Conservation (phyloP, 2,329 filamentous ascomycete genomes). For the Hypoxylon sp. region DNA sequence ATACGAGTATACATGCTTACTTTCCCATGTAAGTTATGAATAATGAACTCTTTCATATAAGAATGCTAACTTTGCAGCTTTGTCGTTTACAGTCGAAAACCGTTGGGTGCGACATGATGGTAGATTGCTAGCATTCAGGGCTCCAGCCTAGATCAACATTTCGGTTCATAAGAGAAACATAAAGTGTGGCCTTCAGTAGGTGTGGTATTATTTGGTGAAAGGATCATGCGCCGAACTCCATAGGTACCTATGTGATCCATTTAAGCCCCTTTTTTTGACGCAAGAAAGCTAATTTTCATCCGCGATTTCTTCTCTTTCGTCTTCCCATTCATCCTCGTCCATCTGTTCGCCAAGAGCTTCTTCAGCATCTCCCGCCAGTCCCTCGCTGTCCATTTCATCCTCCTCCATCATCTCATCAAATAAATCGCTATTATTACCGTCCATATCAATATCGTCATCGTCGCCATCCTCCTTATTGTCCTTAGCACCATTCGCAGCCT, state of each 20-base stretch:
- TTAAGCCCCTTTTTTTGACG: slow-evolving; percentile 1
- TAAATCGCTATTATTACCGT: slow-evolving; percentile 59
- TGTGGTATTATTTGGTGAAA: slow-evolving; percentile 4
- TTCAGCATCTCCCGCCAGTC: slow-evolving; percentile 65
- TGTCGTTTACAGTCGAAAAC: not conserved
- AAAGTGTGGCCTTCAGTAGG: not conserved
- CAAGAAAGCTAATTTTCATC: slow-evolving; percentile 35
- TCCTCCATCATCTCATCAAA: slow-evolving; percentile 63
- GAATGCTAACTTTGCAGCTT: not conserved
- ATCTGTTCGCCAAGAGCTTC: slow-evolving; percentile 64
- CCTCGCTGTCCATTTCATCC: slow-evolving; percentile 68
- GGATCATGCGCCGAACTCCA: slow-evolving; percentile 27
- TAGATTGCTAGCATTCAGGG: no score
- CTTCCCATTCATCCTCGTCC: slow-evolving; percentile 68
- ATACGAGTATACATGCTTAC: slow-evolving; percentile 2
- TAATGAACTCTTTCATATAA: not conserved
- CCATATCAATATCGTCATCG: slow-evolving; percentile 57
- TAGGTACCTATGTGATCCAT: slow-evolving; percentile 1
- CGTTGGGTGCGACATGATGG: not conserved
- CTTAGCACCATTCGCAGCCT: slow-evolving; percentile 60
- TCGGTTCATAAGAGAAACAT: not conserved
- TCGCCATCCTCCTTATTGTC: slow-evolving; percentile 57
- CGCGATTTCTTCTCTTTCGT: slow-evolving; percentile 58
- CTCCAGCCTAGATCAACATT: not conserved
- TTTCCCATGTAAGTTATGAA: not conserved